Base-by-base conservation (phyloP, 495 filamentous ascomycete species). In the Baudoinia panamericana region DNA sequence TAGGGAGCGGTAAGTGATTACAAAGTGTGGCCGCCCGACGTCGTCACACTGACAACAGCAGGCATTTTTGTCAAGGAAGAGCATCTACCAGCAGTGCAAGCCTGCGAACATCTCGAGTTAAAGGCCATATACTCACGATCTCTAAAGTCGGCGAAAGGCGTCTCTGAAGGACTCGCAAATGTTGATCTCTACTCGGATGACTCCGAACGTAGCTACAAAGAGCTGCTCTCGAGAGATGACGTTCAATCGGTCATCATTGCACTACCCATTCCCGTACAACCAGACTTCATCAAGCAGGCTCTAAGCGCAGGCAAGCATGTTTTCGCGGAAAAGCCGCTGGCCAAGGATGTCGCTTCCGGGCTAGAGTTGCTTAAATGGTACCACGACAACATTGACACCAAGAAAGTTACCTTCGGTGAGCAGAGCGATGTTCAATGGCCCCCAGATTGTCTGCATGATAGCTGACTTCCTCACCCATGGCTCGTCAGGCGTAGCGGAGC, bases 261-360 rank as follows among this genome's bases (percentile, higher is more conserved):
- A 8, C 70, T 82, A 3, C 76, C 76, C 4, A 80, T 82, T 53
- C 45, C 60, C 12, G 56, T 57, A 22, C 76, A 82, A 52, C 70
- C 74, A 0, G 51, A 59, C 24, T 71, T 67, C 48, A 75, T 80
- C 56, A 63, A 71, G 50, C 61, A 64, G 23, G 73, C 80, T 4
- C 65, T 90, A 0, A 48, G 59, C 0, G 79, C 80, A 1, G 75
- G 78, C 17, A 90, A 90, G 48, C 81, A 85, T 58, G 83, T 88
- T 5, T 59, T 88, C 0, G 76, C 66, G n/a, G 84, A 92, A 59
- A 92, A 90, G 56, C 83, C 84, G 13, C 72, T 88, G 27, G 81
- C 82, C 0, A 68, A 70, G 50, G 73, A 84, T 53, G 50, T 84
- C 15, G 62, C 65, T 2, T 63, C 71, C 0, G 83, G 78, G 7